Evolutionary conservation across 257 asterid genomes (phyloP).

Genomic region (Scutellaria galericulata): DNA sequence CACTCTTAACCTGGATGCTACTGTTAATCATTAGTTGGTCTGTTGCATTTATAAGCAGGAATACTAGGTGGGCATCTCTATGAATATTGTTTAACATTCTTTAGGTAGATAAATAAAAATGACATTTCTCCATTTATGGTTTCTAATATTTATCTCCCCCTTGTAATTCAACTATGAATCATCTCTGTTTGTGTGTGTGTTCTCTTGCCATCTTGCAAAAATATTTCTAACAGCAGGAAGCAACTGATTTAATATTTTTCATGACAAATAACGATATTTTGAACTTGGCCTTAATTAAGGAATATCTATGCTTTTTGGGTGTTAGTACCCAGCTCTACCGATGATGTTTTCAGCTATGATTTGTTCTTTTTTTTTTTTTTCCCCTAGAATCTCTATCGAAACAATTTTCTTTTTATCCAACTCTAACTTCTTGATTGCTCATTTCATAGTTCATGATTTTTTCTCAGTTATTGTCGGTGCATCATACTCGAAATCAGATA

Average conservation of each 20-base stretch:
- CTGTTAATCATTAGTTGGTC: background rate
- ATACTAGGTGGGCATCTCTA: background rate
- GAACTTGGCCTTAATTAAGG: background rate
- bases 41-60: background rate
- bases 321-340: background rate
- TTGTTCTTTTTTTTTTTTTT: background rate
- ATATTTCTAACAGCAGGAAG: slow-evolving; percentile 11
- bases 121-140: background rate
- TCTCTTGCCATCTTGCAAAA: slow-evolving; percentile 17
- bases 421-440: no score
- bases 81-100: background rate
- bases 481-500: background rate
- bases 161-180: background rate
- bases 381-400: background rate
- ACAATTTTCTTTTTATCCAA: no score
- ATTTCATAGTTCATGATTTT: background rate
- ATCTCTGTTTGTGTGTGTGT: background rate
- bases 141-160: background rate
- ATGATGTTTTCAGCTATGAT: slow-evolving; percentile 11
- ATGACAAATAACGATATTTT: background rate
- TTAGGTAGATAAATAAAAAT: slow-evolving; percentile 1
- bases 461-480: background rate
- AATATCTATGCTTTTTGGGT: background rate
- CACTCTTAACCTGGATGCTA: slow-evolving; percentile 10
- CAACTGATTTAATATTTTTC: slow-evolving; percentile 4